These are phyloP conservation scores for Funneliformis caledonium DNA, from an alignment of 371 early-diverging fungal genomes.

Conservation along the genomic window DNA sequence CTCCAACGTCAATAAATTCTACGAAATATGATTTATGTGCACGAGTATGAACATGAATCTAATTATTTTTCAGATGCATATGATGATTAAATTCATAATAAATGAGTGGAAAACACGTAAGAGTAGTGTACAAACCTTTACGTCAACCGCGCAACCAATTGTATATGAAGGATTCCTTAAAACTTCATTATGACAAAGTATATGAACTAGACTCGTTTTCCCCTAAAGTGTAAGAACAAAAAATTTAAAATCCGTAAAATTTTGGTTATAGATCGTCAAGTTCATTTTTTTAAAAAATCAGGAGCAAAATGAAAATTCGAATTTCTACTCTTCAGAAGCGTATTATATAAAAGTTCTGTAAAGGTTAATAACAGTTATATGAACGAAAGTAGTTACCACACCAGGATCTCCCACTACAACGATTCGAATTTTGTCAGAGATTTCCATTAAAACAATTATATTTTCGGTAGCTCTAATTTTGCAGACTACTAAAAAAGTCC, in stretches of 20 bases:
- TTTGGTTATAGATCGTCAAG: not conserved
- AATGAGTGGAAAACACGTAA: constrained; percentile 13
- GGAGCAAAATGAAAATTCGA: not conserved
- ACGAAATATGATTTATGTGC: constrained; percentile 47
- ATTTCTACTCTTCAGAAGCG: not conserved
- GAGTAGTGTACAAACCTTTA: constrained; percentile 44
- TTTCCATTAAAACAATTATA: constrained; percentile 18
- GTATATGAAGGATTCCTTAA: constrained; percentile 46
- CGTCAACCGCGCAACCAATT: constrained; percentile 53
- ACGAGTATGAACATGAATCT: constrained; percentile 41
- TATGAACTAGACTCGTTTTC: constrained; percentile 55
- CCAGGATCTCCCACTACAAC: constrained; percentile 49
- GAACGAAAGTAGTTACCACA: constrained; percentile 13
- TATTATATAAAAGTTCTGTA: not conserved
- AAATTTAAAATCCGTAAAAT: not conserved
- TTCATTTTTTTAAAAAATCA: not conserved
- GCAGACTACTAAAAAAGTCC: too few relatives aligned
- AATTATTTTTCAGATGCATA: constrained; percentile 15
- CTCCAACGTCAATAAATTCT: constrained; percentile 57
- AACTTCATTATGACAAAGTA: constrained; percentile 53
- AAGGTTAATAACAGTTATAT: not conserved
- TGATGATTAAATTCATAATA: constrained; percentile 24
- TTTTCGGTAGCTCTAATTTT: too few relatives aligned
- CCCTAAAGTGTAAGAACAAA: constrained; percentile 43
- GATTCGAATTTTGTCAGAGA: constrained; percentile 33